Base-by-base conservation (phyloP, 1,139 yeast species). In the Blastobotrys proliferans region DNA sequence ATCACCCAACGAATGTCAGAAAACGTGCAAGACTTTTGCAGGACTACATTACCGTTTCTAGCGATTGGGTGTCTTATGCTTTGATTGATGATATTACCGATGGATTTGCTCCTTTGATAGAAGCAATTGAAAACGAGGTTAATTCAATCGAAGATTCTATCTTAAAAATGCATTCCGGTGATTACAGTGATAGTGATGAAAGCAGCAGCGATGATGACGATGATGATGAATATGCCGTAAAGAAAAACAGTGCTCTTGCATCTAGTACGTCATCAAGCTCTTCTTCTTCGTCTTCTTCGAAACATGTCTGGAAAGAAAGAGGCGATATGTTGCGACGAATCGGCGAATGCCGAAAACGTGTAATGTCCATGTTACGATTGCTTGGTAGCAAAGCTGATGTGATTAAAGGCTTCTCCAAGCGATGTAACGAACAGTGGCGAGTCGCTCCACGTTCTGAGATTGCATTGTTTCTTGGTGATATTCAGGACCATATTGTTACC, bases 341-440 rank as follows among this genome's bases (percentile, higher is more conserved):
- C 52, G 97, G 97, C 45, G 94, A 86, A 57, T 79, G 95, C 11
- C 77, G 97, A 61, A 73, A 92, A 49, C 85, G 83, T 58, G 94
- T 88, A 31, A 90, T 90, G 96, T 83, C 95, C 0, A 70, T 90
- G 60, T 81, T 92, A 85, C 74, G 98, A 57, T 70, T 92, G 49
- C 72, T 92, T 42, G 81, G 94, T 21, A 95, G 96, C 49, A 92
- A 92, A 63, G 97, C 98, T 0, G 98, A 94, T 63, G 98, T 92
- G 46, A 87, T 92, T 57, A 85, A 86, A 58, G 92, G 90, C 95
- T 88, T 92, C 72, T 95, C 97, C 30, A 92, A 92, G 61, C 75
- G 98, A 59, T 90, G 97, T 64, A 94, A 84, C 55, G 97, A 92
- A 72, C 54, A 68, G 51, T 49, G 67, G 62, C 63, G 62, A 28